phyloP scores from a whole-genome alignment of 2,329 filamentous ascomycete species.

The Stachybotrys chlorohalonatus region DNA sequence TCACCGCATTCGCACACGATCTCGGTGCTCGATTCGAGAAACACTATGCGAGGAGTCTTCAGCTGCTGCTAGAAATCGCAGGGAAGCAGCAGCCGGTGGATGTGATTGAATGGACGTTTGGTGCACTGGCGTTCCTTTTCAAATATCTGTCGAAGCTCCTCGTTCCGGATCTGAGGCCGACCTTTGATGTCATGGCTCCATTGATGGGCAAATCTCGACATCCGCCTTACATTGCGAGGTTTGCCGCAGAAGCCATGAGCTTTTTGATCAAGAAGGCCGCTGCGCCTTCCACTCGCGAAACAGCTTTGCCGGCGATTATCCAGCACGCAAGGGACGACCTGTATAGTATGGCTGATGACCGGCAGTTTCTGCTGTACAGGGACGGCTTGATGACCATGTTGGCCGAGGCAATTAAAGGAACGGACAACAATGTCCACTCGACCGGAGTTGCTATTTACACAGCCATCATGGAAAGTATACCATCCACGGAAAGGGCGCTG shows the following conservation, averaged over 20 bases:
- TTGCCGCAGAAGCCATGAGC: conserved; percentile 89
- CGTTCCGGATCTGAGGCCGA: conserved; percentile 74
- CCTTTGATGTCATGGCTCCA: conserved; percentile 74
- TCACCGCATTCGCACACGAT: conserved; percentile 92
- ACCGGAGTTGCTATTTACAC: conserved; percentile 45
- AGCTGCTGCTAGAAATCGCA: conserved; percentile 68
- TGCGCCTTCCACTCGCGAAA: conserved; percentile 65
- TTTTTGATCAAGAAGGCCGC: conserved; percentile 89
- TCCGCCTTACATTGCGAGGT: conserved; percentile 80
- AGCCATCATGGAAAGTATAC: conserved; percentile 41
- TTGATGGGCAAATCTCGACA: conserved; percentile 76
- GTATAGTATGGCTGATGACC: conserved; percentile 37
- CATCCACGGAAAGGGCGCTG: conserved; percentile 39
- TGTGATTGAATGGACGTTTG: conserved; percentile 97
- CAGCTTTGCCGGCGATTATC: conserved; percentile 62
- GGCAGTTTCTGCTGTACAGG: conserved; percentile 61
- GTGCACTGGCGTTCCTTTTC: conserved; percentile 87
- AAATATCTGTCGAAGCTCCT: conserved; percentile 89
- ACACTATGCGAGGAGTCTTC: conserved; percentile 69
- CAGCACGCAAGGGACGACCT: conserved; percentile 65
- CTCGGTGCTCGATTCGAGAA: conserved; percentile 80
- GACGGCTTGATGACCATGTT: conserved; percentile 90
- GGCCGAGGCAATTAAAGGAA: conserved; percentile 66
- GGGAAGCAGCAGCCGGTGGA: conserved; percentile 69
- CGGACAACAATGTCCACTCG: conserved; percentile 51